phyloP scores from a whole-genome alignment of 257 asterid genomes.

The Striga asiatica region DNA sequence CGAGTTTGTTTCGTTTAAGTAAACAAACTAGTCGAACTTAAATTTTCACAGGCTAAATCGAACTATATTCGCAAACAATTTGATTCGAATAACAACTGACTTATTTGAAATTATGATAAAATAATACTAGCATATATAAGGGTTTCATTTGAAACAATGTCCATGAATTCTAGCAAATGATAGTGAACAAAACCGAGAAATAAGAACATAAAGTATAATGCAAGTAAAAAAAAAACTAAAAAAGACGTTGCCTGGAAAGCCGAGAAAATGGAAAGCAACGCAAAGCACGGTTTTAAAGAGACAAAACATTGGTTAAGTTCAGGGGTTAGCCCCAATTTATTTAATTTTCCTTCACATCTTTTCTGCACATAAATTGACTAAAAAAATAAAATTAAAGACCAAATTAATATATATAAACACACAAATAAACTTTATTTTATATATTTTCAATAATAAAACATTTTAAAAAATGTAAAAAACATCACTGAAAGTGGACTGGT shows the following conservation, averaged over 20 bases:
- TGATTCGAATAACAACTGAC: too few species aligned
- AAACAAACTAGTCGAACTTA: too few species aligned
- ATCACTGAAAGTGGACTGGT: constrained; percentile 30
- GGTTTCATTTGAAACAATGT: too few species aligned
- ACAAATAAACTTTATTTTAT: background rate
- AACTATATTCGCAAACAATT: too few species aligned
- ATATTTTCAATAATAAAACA: background rate
- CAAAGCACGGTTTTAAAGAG: constrained; percentile 43
- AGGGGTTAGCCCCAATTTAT: constrained; percentile 20
- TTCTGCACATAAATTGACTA: constrained; percentile 19
- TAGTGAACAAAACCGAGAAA: constrained; percentile 5
- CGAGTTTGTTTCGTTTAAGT: too few species aligned
- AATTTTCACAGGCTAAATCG: too few species aligned
- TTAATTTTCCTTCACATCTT: constrained; percentile 22
- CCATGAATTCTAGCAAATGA: background rate
- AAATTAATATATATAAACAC: too few species aligned
- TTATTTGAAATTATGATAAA: too few species aligned
- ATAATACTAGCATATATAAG: too few species aligned
- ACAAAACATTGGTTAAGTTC: constrained; percentile 47
- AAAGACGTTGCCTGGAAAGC: constrained; percentile 30
- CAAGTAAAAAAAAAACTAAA: constrained; percentile 20
- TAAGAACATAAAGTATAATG: constrained; percentile 23
- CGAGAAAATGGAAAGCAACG: constrained; percentile 22
- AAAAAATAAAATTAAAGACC: background rate
- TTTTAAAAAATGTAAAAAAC: background rate